phyloP scores from a whole-genome alignment of 2,329 filamentous ascomycete species.

The Clonostachys rosea region DNA sequence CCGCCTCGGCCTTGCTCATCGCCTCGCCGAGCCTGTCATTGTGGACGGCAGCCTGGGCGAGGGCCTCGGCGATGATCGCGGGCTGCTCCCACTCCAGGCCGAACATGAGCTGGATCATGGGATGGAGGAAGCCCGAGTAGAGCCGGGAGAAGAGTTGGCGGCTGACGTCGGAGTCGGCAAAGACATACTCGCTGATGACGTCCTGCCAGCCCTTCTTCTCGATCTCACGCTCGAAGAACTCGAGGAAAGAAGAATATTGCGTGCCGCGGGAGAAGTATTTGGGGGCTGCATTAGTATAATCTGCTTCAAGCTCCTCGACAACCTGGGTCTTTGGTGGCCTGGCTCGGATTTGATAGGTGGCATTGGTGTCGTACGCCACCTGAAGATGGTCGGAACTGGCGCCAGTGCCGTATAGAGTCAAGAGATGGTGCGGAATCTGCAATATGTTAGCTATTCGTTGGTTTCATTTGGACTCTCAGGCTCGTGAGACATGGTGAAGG shows the following conservation, averaged over 20 bases:
- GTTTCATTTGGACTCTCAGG: too few relatives aligned
- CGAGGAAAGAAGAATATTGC: constrained; percentile 69
- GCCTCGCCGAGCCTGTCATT: constrained; percentile 47
- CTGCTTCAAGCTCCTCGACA: constrained; percentile 46
- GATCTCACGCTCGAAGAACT: constrained; percentile 74
- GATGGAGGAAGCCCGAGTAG: constrained; percentile 69
- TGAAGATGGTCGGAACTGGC: constrained; percentile 57
- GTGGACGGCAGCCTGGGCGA: constrained; percentile 75
- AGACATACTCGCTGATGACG: constrained; percentile 63
- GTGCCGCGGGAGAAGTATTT: constrained; percentile 55
- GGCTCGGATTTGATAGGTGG: constrained; percentile 58
- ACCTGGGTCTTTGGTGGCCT: constrained; percentile 40
- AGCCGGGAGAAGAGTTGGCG: constrained; percentile 67
- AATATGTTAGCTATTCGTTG: constrained; percentile 3
- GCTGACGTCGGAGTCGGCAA: constrained; percentile 56
- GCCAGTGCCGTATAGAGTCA: constrained; percentile 73
- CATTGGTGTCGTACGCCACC: constrained; percentile 60
- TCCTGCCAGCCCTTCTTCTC: constrained; percentile 53
- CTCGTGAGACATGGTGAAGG: not conserved
- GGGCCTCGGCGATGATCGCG: constrained; percentile 72
- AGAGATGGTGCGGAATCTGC: constrained; percentile 66
- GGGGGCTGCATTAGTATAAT: constrained; percentile 48
- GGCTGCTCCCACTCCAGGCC: constrained; percentile 80
- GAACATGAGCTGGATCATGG: constrained; percentile 81
- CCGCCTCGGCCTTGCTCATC: constrained; percentile 48